phyloP scores from a whole-genome alignment of 2,329 filamentous ascomycete species.

The Aureobasidium lini region DNA sequence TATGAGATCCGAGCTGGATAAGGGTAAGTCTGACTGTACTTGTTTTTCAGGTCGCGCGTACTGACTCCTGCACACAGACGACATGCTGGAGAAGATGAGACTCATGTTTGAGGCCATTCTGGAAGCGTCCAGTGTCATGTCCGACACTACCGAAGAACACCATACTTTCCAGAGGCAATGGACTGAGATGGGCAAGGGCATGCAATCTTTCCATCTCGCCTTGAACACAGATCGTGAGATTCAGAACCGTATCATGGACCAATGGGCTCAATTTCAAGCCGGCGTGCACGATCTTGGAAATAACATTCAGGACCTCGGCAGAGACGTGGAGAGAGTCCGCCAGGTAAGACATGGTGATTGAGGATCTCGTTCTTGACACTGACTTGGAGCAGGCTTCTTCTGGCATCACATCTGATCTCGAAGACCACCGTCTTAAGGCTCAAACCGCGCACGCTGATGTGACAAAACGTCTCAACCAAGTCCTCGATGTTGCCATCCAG shows the following conservation, averaged over 20 bases:
- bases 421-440: background rate
- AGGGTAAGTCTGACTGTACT: conserved; percentile 31
- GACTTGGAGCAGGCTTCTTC: background rate
- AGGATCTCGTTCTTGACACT: background rate
- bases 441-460: background rate
- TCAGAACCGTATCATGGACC: background rate
- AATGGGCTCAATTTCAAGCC: conserved; percentile 1
- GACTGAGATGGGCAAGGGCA: conserved; percentile 5
- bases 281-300: background rate
- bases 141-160: background rate
- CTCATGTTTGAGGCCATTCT: conserved; percentile 4
- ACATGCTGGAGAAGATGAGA: conserved; percentile 2
- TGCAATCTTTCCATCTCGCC: conserved; percentile 5
- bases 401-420: background rate
- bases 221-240: conserved; percentile 5
- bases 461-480: background rate
- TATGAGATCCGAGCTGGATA: conserved; percentile 51
- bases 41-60: background rate
- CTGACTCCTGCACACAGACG: background rate
- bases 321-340: background rate
- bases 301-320: background rate
- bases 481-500: background rate
- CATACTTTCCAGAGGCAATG: conserved; percentile 1
- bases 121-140: background rate
- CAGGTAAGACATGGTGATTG: background rate